Evolutionary conservation across 495 filamentous ascomycete species (phyloP).

Genomic region (Acidiella bohemica): DNA sequence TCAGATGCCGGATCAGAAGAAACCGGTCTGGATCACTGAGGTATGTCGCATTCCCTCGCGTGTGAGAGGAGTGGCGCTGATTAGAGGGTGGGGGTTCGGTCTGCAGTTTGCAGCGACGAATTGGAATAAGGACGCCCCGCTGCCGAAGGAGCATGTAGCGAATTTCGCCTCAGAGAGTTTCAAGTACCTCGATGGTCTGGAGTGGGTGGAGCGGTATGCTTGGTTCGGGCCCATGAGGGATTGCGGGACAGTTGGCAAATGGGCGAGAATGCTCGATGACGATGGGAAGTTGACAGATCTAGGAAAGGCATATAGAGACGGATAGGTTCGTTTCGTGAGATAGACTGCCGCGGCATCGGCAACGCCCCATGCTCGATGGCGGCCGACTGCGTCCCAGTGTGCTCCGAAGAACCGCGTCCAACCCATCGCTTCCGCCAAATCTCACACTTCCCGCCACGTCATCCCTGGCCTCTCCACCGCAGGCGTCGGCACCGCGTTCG

Average conservation of each 20-base stretch:
- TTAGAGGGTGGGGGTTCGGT: too few relatives aligned
- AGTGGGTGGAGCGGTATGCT: conserved; percentile 20
- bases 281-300: conserved; percentile 13
- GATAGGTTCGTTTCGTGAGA: too few relatives aligned
- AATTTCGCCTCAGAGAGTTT: conserved; percentile 6
- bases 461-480: conserved; percentile 40
- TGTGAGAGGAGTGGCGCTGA: too few relatives aligned
- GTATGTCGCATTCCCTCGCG: too few relatives aligned
- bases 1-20: conserved; percentile 16
- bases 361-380: too few relatives aligned
- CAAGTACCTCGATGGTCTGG: conserved; percentile 15
- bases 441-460: conserved; percentile 37
- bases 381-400: too few relatives aligned
- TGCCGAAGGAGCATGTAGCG: conserved; percentile 13
- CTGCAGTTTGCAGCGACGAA: conserved; percentile 13
- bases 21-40: conserved; percentile 17
- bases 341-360: too few relatives aligned
- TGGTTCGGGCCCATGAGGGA: conserved; percentile 19
- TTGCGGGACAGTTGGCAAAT: conserved; percentile 15
- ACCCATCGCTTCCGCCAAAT: too few relatives aligned
- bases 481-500: conserved; percentile 55
- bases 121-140: conserved; percentile 11
- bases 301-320: conserved; percentile 16
- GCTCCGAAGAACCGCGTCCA: too few relatives aligned
- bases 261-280: conserved; percentile 18